Conservation (phyloP, 1,284 basidiomycete species). For the Cryptococcus wingfieldii region DNA sequence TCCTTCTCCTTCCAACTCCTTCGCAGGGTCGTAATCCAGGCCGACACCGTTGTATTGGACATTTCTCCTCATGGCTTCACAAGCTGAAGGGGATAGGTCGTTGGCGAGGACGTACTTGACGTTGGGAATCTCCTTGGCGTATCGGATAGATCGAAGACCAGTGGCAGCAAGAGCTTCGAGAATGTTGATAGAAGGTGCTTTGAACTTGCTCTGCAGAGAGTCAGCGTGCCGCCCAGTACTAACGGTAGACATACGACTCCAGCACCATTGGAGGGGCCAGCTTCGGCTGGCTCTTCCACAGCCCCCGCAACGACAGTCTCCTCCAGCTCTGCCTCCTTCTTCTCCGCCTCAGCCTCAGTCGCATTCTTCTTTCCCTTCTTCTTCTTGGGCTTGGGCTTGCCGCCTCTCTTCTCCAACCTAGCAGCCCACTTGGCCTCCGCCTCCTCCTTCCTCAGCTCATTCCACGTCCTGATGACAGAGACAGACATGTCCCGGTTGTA, state of each 20-base stretch:
- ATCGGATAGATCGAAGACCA: conserved; percentile 90
- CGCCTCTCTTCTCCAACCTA: conserved; percentile 42
- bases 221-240: background rate
- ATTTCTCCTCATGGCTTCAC: conserved; percentile 82
- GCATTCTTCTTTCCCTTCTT: conserved; percentile 14
- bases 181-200: conserved; percentile 67
- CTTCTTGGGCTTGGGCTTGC: conserved; percentile 14
- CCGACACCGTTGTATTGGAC: conserved; percentile 81
- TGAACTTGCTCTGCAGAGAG: conserved; percentile 17
- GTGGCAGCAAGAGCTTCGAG: conserved; percentile 97
- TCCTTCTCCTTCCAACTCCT: background rate
- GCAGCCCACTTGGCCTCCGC: conserved; percentile 55
- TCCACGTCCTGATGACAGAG: conserved; percentile 75
- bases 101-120: conserved; percentile 92
- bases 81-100: conserved; percentile 79
- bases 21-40: conserved; percentile 9
- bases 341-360: conserved; percentile 12
- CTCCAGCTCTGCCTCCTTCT: conserved; percentile 19
- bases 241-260: background rate
- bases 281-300: conserved; percentile 6
- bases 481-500: conserved; percentile 95
- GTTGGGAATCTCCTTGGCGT: conserved; percentile 93
- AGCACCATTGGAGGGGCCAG: conserved; percentile 16
- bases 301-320: background rate
- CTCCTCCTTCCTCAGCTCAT: conserved; percentile 62